These are phyloP conservation scores for Medicago arabica DNA, from an alignment of 306 rosid species.

Conservation along the genomic window DNA sequence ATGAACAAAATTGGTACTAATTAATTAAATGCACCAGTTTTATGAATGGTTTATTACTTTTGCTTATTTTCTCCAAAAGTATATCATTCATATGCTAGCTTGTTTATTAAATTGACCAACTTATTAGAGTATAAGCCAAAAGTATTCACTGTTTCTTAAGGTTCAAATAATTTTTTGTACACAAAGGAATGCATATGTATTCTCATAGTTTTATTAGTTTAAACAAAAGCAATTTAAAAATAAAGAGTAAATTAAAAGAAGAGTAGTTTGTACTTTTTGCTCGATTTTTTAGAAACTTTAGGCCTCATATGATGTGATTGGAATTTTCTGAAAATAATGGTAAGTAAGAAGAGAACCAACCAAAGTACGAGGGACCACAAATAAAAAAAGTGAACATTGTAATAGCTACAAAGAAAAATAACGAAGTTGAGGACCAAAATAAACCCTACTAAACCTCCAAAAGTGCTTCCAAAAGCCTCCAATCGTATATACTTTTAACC, in stretches of 20 bases:
- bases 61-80: constrained; percentile 31
- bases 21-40: background rate
- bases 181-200: too few species aligned
- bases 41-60: constrained; percentile 6
- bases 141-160: too few species aligned
- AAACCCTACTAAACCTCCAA: constrained; percentile 29
- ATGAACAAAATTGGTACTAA: constrained; percentile 8
- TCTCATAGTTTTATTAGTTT: background rate
- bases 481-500: constrained; percentile 22
- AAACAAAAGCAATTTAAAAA: background rate
- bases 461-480: constrained; percentile 38
- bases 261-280: background rate
- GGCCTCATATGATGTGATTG: background rate
- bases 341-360: background rate
- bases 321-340: constrained; percentile 15
- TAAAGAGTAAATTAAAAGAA: background rate
- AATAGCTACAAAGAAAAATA: constrained; percentile 9
- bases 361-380: constrained; percentile 43
- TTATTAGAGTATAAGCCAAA: too few species aligned
- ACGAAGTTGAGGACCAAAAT: background rate
- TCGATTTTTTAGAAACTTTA: background rate
- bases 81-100: constrained; percentile 10
- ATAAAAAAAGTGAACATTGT: constrained; percentile 34
- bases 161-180: too few species aligned
- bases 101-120: background rate